Base-by-base conservation (phyloP, 768 basidiomycete species). In the Hirschioporus abietinus region DNA sequence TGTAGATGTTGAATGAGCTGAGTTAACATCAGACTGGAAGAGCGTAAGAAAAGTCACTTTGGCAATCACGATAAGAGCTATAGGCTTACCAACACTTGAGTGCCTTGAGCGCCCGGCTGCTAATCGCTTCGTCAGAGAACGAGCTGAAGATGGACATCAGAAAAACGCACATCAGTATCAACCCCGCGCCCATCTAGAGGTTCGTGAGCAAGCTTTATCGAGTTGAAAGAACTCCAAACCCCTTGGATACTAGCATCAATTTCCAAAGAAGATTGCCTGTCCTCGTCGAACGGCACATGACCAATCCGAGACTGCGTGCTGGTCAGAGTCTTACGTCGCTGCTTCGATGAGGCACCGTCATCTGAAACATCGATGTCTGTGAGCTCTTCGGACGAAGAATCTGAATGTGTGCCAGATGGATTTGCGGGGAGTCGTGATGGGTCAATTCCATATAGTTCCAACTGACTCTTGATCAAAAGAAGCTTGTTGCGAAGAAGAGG, bases 401-500 rank as follows among this genome's bases (percentile, higher is more conserved):
- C 42, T 52, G 42, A 52, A 52, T 20, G 42, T 5, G 42, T 1
- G 20, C 42, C 42, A 20, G 42, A 52, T 52, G 42, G 42, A 12
- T 52, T 52, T 10, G 42, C 42, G 15, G 42, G 12, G 4, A 52
- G 42, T 3, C 42, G 42, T 20, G 42, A 52, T 15, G 42, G 42
- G 42, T 52, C 42, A 52, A 52, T 52, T 52, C 42, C 42, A 52
- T 52, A 52, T 15, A 68, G 58, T 36, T 68, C 64, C 18, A 68
- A 52, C 36, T 64, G 67, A 12, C 24, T 26, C 58, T 66, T 66
- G 25, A 66, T 9, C 20, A 25, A 23, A 17, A 61, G 24, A 25
- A 60, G 60, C 25, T 66, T 35, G 15, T 35, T 58, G 7, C 57
- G 18, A 7, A 66, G 59, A 10, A 66, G 65, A 7, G 65, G 65